Evolutionary conservation across 2,329 filamentous ascomycete species (phyloP), one percentile per base, ranked within the genome.

Genomic region (Aureobasidium pullulans): DNA sequence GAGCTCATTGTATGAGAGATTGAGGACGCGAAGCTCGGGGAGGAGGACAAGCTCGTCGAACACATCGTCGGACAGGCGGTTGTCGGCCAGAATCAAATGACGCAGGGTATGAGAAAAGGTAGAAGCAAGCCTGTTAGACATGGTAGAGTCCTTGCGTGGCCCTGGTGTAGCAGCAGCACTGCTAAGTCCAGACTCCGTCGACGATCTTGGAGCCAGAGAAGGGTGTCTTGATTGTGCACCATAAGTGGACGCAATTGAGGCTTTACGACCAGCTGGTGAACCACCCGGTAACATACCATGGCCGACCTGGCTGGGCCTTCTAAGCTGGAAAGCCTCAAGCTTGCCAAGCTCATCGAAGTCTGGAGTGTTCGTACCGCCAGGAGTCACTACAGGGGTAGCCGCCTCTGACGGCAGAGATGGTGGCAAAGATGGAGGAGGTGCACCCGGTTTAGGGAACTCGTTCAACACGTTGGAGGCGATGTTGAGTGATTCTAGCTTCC

Each of bases 401-500:
- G 68, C 37, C 32, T 75, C 71, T 9, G 48, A 50, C 15, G 65
- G 64, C 23, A 71, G 57, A 6, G 68, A 61, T 62, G 72, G 70
- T 49, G 65, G 64, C 23, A 71, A 57, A 6, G 68, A 61, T 62
- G 72, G 70, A 49, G 89, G 84, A 8, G 87, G 87, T 1, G 86
- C 74, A 47, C 79, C 78, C 23, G 90, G 90, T 70, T 96, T 96
- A 1, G 94, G 94, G 69, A 99, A 97, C 42, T 84, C 85, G 53
- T 92, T 88, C 19, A 99, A 79, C 6, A 97, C 87, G 66, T 99
- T 99, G 10, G 94, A 96, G 0, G 93, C 97, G 11, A 96, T 86
- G 67, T 99, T 99, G 61, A 99, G 81, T 0, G 88, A 93, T 72
- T 97, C 92, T 58, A 99, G 75, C 69, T 88, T 91, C 66, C 87